Conservation (phyloP, 495 filamentous ascomycete species). For the Xylaria bambusicola region DNA sequence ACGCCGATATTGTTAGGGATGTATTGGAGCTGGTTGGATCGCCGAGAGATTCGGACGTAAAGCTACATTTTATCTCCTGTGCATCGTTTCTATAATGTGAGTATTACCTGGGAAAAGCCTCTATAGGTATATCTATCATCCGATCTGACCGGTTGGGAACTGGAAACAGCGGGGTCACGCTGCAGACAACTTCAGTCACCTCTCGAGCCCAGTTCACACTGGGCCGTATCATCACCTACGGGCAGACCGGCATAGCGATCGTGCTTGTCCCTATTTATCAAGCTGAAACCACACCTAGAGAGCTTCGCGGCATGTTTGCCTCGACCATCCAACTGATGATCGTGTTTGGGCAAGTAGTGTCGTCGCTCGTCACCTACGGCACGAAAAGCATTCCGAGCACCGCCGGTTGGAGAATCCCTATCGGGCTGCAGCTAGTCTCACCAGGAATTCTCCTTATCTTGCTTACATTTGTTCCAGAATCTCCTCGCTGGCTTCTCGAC, state of each 20-base stretch:
- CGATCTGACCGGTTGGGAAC: neutral
- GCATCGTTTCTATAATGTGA: constrained; percentile 20
- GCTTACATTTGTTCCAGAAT: constrained; percentile 40
- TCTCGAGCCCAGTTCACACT: constrained; percentile 29
- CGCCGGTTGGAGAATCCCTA: constrained; percentile 36
- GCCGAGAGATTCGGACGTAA: constrained; percentile 25
- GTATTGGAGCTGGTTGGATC: constrained; percentile 19
- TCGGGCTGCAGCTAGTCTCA: constrained; percentile 41
- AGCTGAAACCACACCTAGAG: constrained; percentile 23
- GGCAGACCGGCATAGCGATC: constrained; percentile 28
- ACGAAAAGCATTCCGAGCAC: constrained; percentile 4
- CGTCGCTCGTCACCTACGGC: constrained; percentile 20
- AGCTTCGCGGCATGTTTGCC: constrained; percentile 25
- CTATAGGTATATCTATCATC: constrained; percentile 11
- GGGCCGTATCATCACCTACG: constrained; percentile 30
- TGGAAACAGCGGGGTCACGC: constrained; percentile 25
- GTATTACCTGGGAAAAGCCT: constrained; percentile 2
- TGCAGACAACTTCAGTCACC: constrained; percentile 26
- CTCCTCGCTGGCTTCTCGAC: constrained; percentile 36
- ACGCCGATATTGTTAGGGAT: constrained; percentile 14
- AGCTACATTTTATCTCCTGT: constrained; percentile 21
- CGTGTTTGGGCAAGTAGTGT: constrained; percentile 34
- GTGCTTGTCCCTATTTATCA: constrained; percentile 32
- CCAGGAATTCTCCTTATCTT: constrained; percentile 35
- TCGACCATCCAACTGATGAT: constrained; percentile 34